Evolutionary conservation across 2,329 filamentous ascomycete species (phyloP).

Genomic region (Metarhizium album): DNA sequence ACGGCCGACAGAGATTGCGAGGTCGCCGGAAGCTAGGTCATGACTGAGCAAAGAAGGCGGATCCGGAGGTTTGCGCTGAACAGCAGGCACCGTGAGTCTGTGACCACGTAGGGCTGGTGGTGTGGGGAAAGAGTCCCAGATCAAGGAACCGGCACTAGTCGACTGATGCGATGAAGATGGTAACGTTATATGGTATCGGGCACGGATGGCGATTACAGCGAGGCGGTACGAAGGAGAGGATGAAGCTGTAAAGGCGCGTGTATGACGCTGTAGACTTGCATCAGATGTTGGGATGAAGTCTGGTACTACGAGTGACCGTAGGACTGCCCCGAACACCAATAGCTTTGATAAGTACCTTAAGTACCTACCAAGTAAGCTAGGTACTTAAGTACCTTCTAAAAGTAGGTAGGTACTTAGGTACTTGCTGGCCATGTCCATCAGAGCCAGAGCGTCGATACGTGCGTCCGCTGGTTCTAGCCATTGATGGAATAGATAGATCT

Average conservation of each 20-base stretch:
- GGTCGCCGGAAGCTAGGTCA: not conserved
- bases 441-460: too few relatives aligned
- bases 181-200: too few relatives aligned
- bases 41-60: not conserved
- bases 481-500: too few relatives aligned
- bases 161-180: not conserved
- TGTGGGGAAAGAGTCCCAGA: not conserved
- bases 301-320: too few relatives aligned
- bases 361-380: too few relatives aligned
- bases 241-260: not conserved
- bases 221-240: not conserved
- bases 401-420: too few relatives aligned
- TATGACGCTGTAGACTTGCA: slow-evolving; percentile 4
- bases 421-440: too few relatives aligned
- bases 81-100: not conserved
- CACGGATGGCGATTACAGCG: not conserved
- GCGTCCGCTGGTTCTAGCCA: too few relatives aligned
- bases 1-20: not conserved
- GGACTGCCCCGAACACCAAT: too few relatives aligned
- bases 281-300: not conserved
- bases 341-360: too few relatives aligned
- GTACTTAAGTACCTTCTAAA: too few relatives aligned
- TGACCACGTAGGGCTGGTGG: not conserved
- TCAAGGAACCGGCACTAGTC: not conserved
- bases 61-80: not conserved